Evolutionary conservation across 2,329 filamentous ascomycete genomes (phyloP).

Genomic region (Rhinocladiella mackenziei): DNA sequence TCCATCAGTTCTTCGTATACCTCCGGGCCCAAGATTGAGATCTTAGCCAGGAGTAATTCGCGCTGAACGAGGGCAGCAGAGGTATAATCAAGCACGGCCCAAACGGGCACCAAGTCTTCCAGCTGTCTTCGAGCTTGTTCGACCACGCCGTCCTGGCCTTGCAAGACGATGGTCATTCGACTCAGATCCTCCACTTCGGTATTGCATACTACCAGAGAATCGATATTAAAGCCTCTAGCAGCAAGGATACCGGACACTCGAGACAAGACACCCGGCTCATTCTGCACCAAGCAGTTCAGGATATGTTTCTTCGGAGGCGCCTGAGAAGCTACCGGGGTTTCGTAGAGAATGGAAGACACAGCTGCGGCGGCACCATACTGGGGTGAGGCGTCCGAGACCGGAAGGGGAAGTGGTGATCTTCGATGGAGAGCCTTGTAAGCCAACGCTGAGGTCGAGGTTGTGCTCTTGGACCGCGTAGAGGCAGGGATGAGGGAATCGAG

Average conservation of each 20-base stretch:
- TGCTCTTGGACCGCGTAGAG: slow-evolving; percentile 21
- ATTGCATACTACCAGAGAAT: slow-evolving; percentile 94
- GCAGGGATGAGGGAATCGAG: slow-evolving; percentile 19
- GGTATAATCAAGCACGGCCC: slow-evolving; percentile 97
- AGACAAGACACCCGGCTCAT: slow-evolving; percentile 95
- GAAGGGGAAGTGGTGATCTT: slow-evolving; percentile 78
- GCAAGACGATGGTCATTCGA: slow-evolving; percentile 97
- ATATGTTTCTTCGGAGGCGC: slow-evolving; percentile 89
- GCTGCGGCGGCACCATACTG: slow-evolving; percentile 88
- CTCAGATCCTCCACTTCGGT: slow-evolving; percentile 96
- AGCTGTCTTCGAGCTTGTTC: slow-evolving; percentile 94
- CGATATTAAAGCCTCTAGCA: slow-evolving; percentile 97
- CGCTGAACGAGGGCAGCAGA: slow-evolving; percentile 88
- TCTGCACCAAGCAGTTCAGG: slow-evolving; percentile 97
- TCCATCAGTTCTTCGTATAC: slow-evolving; percentile 96
- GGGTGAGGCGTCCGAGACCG: slow-evolving; percentile 67
- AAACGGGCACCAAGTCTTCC: slow-evolving; percentile 94
- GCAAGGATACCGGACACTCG: slow-evolving; percentile 95
- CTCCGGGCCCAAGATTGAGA: slow-evolving; percentile 94
- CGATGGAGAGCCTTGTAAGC: slow-evolving; percentile 97
- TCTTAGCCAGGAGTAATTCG: slow-evolving; percentile 89
- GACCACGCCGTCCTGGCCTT: slow-evolving; percentile 92
- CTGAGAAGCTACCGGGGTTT: slow-evolving; percentile 80
- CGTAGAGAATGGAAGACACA: slow-evolving; percentile 97
- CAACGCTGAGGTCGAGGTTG: slow-evolving; percentile 81